These are phyloP conservation scores for Lactarius sp. DNA, from an alignment of 768 basidiomycete species.

Conservation along the genomic window DNA sequence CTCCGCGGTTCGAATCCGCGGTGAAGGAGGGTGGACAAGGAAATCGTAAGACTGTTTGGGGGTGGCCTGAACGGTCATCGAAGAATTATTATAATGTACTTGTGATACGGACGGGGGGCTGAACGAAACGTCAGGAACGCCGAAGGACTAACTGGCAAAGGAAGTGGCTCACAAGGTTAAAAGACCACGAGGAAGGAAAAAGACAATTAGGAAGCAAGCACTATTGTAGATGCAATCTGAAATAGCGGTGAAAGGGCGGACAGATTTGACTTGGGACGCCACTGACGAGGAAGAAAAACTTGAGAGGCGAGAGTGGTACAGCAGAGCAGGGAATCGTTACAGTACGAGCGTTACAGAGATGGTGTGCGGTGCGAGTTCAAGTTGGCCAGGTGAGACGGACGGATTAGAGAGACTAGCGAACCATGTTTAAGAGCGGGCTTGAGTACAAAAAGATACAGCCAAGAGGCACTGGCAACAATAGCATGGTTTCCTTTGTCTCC, in stretches of 20 bases:
- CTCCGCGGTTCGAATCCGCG: conserved; percentile 30
- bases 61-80: background rate
- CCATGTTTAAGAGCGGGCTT: too few relatives aligned
- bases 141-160: background rate
- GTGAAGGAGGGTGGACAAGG: conserved; percentile 32
- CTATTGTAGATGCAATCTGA: background rate
- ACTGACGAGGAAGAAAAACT: background rate
- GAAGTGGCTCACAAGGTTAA: background rate
- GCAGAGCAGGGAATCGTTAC: background rate
- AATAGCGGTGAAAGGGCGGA: background rate
- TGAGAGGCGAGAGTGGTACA: background rate
- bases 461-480: too few relatives aligned
- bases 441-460: too few relatives aligned
- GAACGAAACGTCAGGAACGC: background rate
- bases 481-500: too few relatives aligned
- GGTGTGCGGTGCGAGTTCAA: background rate
- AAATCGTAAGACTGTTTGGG: conserved; percentile 29
- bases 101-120: background rate
- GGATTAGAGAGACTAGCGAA: too few relatives aligned
- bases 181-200: conserved; percentile 4
- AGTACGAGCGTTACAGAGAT: background rate
- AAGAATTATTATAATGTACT: background rate
- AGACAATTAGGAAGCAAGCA: conserved; percentile 8
- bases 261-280: background rate
- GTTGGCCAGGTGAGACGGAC: background rate